A percentile compares a stretch with the other conserved stretches of the same genome.
These are phyloP conservation scores for Coemansia sp. DNA, from an alignment of 192 early-diverging fungal genomes.

Conservation along the genomic window DNA sequence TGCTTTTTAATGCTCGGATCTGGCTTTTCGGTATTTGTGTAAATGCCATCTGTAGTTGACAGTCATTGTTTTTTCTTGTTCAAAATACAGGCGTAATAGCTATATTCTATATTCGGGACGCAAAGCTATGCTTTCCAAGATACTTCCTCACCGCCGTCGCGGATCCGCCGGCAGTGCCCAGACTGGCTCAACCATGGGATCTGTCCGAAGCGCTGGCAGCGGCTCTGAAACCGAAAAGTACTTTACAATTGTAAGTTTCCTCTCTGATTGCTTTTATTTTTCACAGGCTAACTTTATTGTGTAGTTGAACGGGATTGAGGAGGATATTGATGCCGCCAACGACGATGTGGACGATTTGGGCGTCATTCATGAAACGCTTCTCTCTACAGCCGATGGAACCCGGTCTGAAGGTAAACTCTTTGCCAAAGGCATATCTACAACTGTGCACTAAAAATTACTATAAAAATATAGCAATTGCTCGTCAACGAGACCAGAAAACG, in stretches of 20 bases:
- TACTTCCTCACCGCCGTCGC: constrained; percentile 20
- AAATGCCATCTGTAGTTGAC: constrained; percentile 1
- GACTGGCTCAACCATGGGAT: constrained; percentile 19
- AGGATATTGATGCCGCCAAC: constrained; percentile 29
- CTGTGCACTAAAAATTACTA: not conserved
- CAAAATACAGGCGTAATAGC: no score
- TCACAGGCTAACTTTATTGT: constrained; percentile 3
- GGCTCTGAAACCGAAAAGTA: constrained; percentile 48
- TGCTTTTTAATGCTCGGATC: not conserved
- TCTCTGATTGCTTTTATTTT: not conserved
- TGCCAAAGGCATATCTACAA: not conserved
- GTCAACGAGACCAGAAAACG: constrained; percentile 43
- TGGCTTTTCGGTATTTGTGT: constrained; percentile 1
- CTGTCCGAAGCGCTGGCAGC: constrained; percentile 10
- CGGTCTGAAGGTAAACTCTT: constrained; percentile 38
- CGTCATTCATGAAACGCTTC: constrained; percentile 32
- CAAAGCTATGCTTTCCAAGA: constrained; percentile 17
- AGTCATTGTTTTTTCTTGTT: no score
- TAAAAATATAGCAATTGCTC: constrained; percentile 35
- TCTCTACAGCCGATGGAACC: constrained; percentile 43
- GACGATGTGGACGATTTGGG: constrained; percentile 35
- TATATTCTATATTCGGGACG: no score
- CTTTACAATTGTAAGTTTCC: constrained; percentile 22
- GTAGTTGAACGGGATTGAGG: constrained; percentile 40
- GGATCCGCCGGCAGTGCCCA: constrained; percentile 10